Evolutionary conservation across 129 eudicot genomes (phyloP).

Genomic region (Chrysanthemum seticuspe): DNA sequence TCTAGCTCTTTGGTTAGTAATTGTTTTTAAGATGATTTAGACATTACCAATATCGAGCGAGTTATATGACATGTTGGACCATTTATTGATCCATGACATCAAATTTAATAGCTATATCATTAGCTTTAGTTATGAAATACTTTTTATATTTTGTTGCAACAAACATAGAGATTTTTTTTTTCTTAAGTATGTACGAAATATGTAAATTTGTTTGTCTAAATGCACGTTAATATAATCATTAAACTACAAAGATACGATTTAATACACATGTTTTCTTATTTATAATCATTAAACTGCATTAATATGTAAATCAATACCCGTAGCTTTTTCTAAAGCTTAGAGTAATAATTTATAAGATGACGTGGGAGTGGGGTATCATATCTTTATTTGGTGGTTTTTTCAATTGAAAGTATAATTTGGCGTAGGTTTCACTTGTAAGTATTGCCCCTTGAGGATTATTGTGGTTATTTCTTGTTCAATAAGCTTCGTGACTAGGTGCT

Average conservation of each 20-base stretch:
- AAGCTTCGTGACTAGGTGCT: conserved; percentile 11
- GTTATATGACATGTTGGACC: conserved; percentile 12
- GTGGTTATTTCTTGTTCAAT: conserved; percentile 14
- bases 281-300: not conserved
- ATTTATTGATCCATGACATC: not conserved
- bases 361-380: conserved; percentile 24
- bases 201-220: too few relatives aligned
- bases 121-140: not conserved
- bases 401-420: conserved; percentile 5
- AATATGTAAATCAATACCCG: not conserved
- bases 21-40: conserved; percentile 16
- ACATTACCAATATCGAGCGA: conserved; percentile 1
- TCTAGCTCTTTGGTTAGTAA: not conserved
- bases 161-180: too few relatives aligned
- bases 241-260: too few relatives aligned
- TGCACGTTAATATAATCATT: too few relatives aligned
- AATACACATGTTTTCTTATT: too few relatives aligned
- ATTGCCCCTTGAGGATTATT: conserved; percentile 13
- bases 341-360: not conserved
- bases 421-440: conserved; percentile 39
- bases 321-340: not conserved
- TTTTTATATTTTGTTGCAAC: too few relatives aligned
- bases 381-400: conserved; percentile 27
- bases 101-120: not conserved
- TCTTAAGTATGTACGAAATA: too few relatives aligned